Evolutionary conservation across 75 land plant species (phyloP), one percentile per base, ranked within the genome.

Genomic region (Larix kaempferi): DNA sequence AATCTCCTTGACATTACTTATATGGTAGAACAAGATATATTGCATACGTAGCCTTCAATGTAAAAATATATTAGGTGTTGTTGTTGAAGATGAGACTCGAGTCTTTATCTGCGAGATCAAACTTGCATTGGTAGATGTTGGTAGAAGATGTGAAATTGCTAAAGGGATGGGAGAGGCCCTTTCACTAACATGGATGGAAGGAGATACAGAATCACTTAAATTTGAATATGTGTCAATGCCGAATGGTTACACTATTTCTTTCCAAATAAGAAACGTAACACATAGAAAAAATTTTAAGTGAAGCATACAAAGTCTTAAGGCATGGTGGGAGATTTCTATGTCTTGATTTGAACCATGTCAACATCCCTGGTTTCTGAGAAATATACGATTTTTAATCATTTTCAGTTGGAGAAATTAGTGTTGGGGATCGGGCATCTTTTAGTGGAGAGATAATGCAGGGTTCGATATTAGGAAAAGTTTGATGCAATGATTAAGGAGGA

Each of bases 221-320:
- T 95, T 93, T 80, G 74, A 83, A 17, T 90, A 98, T 80, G 67
- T 82, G n/a, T 86, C 92, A 44, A 91, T 98, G 95, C 33, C 33
- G 1, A 98, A 98, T 87, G 95, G 95, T 57, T 98, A 98, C 77
- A 98, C 98, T 13, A 92, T 98, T 83, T 95, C 94, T 13, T 98
- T 98, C 90, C 95, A 98, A 13, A 98, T 95, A 56, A 91, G 99
- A 59, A 98, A 98, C 82, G 99, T 97, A 37, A 94, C 99, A 23
- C 98, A 94, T 63, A 91, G 94, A 94, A 80, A 93, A 87, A 74
- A 98, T 86, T 71, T 88, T 98, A 33, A 78, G 85, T 41, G 99
- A 98, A 87, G 95, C 98, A 49, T 83, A 56, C 77, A 96, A 95
- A 85, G 95, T 97, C 21, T 82, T 97, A 37, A 89, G 83, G 72